Evolutionary conservation across 176 grass and related monocot species (phyloP), one percentile per base, ranked within the genome.

Genomic region (Eremochloa ophiuroides): DNA sequence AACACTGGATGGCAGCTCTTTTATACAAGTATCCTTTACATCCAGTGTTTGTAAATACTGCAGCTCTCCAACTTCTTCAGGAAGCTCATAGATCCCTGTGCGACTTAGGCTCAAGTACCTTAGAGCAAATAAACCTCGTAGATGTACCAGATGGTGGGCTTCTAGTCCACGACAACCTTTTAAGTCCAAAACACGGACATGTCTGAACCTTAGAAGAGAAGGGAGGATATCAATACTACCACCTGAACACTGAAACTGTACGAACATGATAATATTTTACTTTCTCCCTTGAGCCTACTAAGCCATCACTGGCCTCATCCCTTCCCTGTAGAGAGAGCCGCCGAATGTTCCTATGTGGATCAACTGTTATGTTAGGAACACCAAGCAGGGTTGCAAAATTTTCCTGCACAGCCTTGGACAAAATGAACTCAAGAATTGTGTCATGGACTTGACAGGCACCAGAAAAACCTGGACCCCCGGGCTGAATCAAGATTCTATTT

Each of bases 111-210:
- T n/a, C n/a, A n/a, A n/a, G n/a, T n/a, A n/a, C n/a, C n/a, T n/a
- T n/a, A 76, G 8, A 27, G 35, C 22, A 27, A 59, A 26, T 34
- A 76, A 4, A 33, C 38, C 7, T 4, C 5, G 51, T 15, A 76
- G 10, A 39, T 46, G 37, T 59, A 8, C 47, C 25, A 59, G 11
- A 59, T 40, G 50, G 15, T 59, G 6, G 37, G 4, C 50, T 75
- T 75, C 3, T 17, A 48, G 46, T 6, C 23, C 9, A 2, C 2
- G 13, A 12, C 26, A 75, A 0, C 15, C 7, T 35, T 26, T 1
- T 23, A 74, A 20, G 30, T 74, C 72, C 31, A 75, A 58, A 22
- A 75, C 50, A 75, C 72, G 72, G 4, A 75, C 17, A 55, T 28
- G 18, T 8, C 20, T 33, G 31, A 75, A 39, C 53, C 20, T 20